phyloP scores from a whole-genome alignment of 257 asterid genomes.

The Voacanga thouarsii region DNA sequence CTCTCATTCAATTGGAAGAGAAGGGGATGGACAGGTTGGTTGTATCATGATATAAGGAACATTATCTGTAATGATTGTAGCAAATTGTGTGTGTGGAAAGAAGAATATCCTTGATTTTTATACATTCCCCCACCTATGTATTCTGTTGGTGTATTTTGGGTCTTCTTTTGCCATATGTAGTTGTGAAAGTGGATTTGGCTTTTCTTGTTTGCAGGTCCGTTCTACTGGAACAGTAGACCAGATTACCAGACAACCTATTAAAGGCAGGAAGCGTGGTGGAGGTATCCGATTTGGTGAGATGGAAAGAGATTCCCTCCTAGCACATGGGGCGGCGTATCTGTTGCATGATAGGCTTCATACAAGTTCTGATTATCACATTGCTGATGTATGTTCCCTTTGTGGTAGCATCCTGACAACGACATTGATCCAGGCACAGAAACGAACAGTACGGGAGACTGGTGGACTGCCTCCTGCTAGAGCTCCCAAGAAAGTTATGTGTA shows the following conservation, averaged over 20 bases:
- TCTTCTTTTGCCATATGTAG: background rate
- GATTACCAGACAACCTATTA: constrained; percentile 86
- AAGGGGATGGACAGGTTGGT: background rate
- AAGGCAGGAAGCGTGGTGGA: constrained; percentile 96
- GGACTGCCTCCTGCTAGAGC: constrained; percentile 57
- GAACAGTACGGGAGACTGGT: constrained; percentile 39
- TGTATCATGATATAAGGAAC: background rate
- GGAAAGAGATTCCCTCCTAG: constrained; percentile 96
- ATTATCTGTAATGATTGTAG: background rate
- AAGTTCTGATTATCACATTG: constrained; percentile 88
- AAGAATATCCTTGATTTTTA: background rate
- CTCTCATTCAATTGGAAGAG: background rate
- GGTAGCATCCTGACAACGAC: constrained; percentile 86
- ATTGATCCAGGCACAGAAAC: constrained; percentile 43
- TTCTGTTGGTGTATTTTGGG: background rate
- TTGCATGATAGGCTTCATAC: constrained; percentile 91
- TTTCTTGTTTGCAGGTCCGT: constrained; percentile 59
- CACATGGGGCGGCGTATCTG: constrained; percentile 94
- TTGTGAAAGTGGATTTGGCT: constrained; percentile 3
- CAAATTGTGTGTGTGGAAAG: background rate
- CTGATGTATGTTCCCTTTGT: constrained; percentile 83
- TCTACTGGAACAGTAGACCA: constrained; percentile 87
- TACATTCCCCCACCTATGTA: background rate
- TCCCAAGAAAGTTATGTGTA: constrained; percentile 63
- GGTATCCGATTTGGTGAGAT: constrained; percentile 98